phyloP scores from a whole-genome alignment of 371 early-diverging fungal genomes.

The Apophysomyces trapeziformis region DNA sequence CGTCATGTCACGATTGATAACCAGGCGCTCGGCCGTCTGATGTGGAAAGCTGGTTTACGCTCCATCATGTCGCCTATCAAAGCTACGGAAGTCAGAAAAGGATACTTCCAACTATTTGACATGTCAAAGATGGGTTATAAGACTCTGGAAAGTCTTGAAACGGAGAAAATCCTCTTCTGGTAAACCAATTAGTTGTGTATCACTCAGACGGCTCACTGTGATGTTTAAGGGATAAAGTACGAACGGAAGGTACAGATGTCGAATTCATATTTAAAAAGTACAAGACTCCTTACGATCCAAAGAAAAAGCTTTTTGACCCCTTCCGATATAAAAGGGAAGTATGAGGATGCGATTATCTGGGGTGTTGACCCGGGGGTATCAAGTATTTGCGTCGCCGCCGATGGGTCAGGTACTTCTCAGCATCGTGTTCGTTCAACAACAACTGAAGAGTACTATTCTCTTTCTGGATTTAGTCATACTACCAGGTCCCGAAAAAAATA shows the following conservation, averaged over 20 bases:
- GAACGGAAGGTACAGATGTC: background rate
- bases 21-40: background rate
- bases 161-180: background rate
- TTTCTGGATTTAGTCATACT: conserved; percentile 6
- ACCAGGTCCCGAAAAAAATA: background rate
- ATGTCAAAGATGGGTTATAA: background rate
- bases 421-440: background rate
- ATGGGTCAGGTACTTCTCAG: background rate
- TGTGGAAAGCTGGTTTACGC: background rate
- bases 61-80: background rate
- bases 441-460: conserved; percentile 9
- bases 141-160: background rate
- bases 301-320: background rate
- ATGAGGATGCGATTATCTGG: background rate
- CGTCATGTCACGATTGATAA: background rate
- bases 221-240: background rate
- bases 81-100: background rate
- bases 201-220: background rate
- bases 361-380: conserved; percentile 13
- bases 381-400: conserved; percentile 10
- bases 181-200: background rate
- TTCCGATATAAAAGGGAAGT: background rate
- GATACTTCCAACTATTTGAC: background rate
- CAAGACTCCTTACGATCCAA: background rate
- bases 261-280: conserved; percentile 1